Evolutionary conservation across 306 rosid species (phyloP), one percentile per base, ranked within the genome.

Genomic region (Parietaria judaica): DNA sequence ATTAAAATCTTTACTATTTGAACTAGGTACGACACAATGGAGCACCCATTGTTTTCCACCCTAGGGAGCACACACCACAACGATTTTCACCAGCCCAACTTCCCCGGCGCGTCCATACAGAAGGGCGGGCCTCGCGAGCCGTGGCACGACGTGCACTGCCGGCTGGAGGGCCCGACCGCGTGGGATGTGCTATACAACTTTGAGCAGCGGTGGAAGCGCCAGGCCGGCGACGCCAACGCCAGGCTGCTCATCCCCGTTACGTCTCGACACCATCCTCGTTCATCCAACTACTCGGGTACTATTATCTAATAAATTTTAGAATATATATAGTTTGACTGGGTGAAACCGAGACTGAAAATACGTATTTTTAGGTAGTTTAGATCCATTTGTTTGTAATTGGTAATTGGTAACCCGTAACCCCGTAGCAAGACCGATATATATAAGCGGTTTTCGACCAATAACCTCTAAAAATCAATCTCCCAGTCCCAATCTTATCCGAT

Each of bases 71-170:
- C 58, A 34, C 95, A 92, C 70, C 46, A 43, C 5, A 41, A 58
- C 50, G 95, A 88, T 74, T 92, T 92, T 66, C 96, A 92, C 62
- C 98, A 88, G 58, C 98, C 90, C 0, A 88, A 84, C 51, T 88
- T 92, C 60, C 48, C 82, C 0, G 84, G 81, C 1, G 77, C 95
- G 74, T 88, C 94, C 0, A 80, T 85, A 10, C 65, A 76, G 11
- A 88, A 88, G 75, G 90, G 98, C 6, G 95, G 96, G 71, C 98
- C 98, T 14, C 79, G 90, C 74, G 96, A 88, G 77, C 98, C 96
- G 6, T 88, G 98, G 95, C 95, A 92, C 79, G 98, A 92, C 55
- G 82, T 88, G 66, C 96, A 92, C 49, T 82, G 96, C 78, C 72
- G 70, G 51, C 72, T 91, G 23, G 95, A 88, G 79, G 98, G 96